These are phyloP conservation scores for Phoenix dactylifera DNA, from an alignment of 176 grass and related monocot species.

Conservation along the genomic window DNA sequence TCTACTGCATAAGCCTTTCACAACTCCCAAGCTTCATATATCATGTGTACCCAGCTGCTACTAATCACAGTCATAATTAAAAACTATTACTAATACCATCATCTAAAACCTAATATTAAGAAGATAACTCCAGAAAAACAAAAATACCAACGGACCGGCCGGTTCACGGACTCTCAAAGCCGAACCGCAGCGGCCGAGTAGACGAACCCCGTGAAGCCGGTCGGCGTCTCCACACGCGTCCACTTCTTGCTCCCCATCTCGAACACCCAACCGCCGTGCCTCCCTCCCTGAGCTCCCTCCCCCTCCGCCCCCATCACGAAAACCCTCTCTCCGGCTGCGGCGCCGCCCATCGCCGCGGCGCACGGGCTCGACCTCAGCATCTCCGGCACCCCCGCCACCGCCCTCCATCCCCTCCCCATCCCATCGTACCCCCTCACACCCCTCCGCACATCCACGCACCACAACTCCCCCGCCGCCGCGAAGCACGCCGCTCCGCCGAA, in stretches of 20 bases:
- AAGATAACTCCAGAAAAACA: no score
- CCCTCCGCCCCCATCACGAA: conserved; percentile 6
- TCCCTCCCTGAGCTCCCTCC: not conserved
- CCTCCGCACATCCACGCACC: conserved; percentile 28
- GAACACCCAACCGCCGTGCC: conserved; percentile 22
- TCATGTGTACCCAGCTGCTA: no score
- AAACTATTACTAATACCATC: no score
- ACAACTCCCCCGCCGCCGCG: conserved; percentile 25
- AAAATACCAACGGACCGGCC: no score
- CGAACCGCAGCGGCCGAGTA: conserved; percentile 26
- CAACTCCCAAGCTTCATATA: no score
- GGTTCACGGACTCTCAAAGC: conserved; percentile 2
- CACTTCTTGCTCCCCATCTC: conserved; percentile 15
- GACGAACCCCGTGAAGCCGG: conserved; percentile 19
- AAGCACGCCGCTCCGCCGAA: conserved; percentile 15
- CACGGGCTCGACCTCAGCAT: conserved; percentile 26
- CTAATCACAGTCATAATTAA: no score
- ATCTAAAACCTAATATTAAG: no score
- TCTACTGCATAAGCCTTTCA: no score
- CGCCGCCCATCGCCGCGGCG: conserved; percentile 8
- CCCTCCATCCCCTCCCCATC: conserved; percentile 23
- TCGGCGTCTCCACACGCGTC: conserved; percentile 27
- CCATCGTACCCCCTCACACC: conserved; percentile 38
- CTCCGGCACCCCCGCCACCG: conserved; percentile 30
- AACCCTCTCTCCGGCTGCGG: conserved; percentile 15